Percentiles rank a stretch among this genome's conserved stretches.
phyloP scores from a whole-genome alignment of 2,329 filamentous ascomycete genomes.

The Aspergillus tamarii region DNA sequence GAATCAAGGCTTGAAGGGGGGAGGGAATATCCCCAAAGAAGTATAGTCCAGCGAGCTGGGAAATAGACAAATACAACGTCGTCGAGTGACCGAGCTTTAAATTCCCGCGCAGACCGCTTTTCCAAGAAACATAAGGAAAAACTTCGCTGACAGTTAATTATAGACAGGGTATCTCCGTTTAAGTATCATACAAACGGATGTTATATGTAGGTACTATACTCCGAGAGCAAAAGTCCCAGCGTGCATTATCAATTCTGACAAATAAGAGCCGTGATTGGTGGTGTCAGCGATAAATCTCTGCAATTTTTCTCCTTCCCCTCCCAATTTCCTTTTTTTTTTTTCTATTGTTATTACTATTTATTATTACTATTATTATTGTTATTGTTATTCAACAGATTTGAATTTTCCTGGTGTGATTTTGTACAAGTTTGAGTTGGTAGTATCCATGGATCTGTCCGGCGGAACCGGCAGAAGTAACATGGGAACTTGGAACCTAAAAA shows the following conservation, averaged over 20 bases:
- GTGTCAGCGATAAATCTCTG: background rate
- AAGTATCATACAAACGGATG: background rate
- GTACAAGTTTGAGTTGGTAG: background rate
- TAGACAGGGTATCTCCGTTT: conserved; percentile 8
- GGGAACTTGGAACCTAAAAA: background rate
- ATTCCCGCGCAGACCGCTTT: conserved; percentile 25
- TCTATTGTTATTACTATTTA: background rate
- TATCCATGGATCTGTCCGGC: background rate
- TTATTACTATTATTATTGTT: background rate
- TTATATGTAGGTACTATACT: background rate
- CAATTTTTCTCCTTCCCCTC: background rate
- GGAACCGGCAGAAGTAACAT: background rate
- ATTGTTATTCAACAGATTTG: background rate
- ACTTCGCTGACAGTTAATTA: conserved; percentile 9
- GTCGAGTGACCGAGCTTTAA: conserved; percentile 9
- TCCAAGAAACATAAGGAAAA: conserved; percentile 4
- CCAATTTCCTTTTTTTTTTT: background rate
- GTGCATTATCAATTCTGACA: conserved; percentile 9
- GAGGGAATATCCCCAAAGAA: background rate
- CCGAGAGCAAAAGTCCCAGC: conserved; percentile 4
- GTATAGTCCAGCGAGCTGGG: background rate
- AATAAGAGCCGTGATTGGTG: conserved; percentile 3
- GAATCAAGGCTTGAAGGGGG: background rate
- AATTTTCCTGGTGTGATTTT: background rate
- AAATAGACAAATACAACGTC: background rate